Percentiles rank a stretch among this genome's conserved stretches.
These are phyloP conservation scores for Ogataea ramenticola DNA, from an alignment of 805 yeast genomes.

Conservation along the genomic window DNA sequence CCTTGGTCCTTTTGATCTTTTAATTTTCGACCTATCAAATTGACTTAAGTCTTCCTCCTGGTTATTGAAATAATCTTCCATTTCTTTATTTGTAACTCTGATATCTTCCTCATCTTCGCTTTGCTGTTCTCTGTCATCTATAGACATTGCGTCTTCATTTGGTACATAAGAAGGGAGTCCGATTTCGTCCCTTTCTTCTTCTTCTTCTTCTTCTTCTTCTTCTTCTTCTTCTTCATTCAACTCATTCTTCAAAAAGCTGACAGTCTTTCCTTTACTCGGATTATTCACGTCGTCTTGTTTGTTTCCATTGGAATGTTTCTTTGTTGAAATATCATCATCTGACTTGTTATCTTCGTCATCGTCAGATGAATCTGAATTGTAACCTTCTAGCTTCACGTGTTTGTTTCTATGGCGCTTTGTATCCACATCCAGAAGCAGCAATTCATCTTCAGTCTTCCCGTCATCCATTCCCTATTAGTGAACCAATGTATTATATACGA, in stretches of 20 bases:
- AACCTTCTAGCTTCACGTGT: constrained; percentile 9
- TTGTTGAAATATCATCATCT: too few species aligned
- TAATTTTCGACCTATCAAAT: constrained; percentile 7
- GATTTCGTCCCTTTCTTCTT: constrained; percentile 9
- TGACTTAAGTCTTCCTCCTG: constrained; percentile 17
- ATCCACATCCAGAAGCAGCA: constrained; percentile 15
- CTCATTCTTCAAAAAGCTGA: too few species aligned
- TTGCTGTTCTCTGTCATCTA: too few species aligned
- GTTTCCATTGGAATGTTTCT: too few species aligned
- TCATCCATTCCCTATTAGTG: not conserved
- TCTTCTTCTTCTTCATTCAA: constrained; percentile 16
- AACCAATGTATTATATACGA: too few species aligned
- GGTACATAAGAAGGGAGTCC: not conserved
- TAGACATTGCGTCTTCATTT: not conserved
- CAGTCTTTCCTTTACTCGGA: too few species aligned
- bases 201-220: constrained; percentile 19
- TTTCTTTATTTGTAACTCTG: not conserved
- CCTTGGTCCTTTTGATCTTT: constrained; percentile 26
- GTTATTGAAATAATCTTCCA: constrained; percentile 22
- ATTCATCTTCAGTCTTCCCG: constrained; percentile 6
- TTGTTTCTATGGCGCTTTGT: constrained; percentile 3
- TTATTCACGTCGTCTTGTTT: too few species aligned
- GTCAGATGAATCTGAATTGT: constrained; percentile 17
- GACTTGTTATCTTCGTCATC: constrained; percentile 15
- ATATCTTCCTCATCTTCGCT: constrained; percentile 5